phyloP scores from a whole-genome alignment of 1,284 basidiomycete genomes.

The Gastroboletus turbinatus region DNA sequence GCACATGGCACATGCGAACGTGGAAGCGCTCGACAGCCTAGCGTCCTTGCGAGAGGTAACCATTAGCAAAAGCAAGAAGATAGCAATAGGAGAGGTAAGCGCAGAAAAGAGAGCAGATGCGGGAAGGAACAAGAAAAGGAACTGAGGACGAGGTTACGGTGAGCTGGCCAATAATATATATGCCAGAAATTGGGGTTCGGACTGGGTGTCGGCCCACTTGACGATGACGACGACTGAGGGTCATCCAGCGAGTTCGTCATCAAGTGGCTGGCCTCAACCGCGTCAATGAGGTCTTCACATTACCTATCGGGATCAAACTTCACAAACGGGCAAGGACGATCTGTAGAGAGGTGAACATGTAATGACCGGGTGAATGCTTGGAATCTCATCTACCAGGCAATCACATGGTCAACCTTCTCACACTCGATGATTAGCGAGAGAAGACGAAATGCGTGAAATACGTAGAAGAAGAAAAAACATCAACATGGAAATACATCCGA shows the following conservation, averaged over 20 bases:
- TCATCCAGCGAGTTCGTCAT: not conserved
- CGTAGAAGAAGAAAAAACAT: conserved; percentile 4
- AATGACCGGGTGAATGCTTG: not conserved
- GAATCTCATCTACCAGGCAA: not conserved
- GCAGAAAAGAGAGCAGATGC: not conserved
- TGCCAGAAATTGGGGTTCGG: conserved; percentile 4
- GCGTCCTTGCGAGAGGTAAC: conserved; percentile 1
- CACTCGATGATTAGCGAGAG: not conserved
- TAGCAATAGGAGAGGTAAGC: not conserved
- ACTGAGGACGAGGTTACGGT: not conserved
- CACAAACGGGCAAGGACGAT: not conserved
- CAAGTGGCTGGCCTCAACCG: not conserved
- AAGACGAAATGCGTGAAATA: conserved; percentile 10
- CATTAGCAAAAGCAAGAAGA: conserved; percentile 11
- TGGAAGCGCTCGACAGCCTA: not conserved
- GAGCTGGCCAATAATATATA: conserved; percentile 9
- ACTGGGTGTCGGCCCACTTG: conserved; percentile 1
- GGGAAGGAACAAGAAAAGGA: not conserved
- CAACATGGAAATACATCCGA: conserved; percentile 14
- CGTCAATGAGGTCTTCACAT: not conserved
- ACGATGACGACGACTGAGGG: not conserved
- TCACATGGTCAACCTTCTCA: conserved; percentile 5
- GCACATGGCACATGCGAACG: conserved; percentile 4
- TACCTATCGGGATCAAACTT: not conserved
- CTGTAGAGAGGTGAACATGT: not conserved